Base-by-base conservation (phyloP, 257 asterid species). In the Solanum microdontum region DNA sequence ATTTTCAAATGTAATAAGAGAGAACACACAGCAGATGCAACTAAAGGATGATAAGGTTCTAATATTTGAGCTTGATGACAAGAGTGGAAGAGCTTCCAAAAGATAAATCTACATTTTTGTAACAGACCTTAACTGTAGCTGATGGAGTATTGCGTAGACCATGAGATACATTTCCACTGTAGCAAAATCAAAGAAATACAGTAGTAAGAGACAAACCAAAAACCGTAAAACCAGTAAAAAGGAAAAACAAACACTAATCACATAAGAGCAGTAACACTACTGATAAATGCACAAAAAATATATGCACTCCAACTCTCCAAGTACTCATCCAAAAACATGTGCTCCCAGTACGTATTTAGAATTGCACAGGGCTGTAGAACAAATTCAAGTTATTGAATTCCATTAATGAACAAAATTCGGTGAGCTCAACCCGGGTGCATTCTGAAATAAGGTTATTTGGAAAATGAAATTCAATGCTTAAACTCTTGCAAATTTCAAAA, bases 101-200 rank as follows among this genome's bases (percentile, higher is more conserved):
- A 39, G 60, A 24, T 39, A 39, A n/a, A 75, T 70, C 40, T 28
- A 68, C 21, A 48, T 12, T 58, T 77, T 60, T 40, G 85, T 69
- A 36, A 85, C 82, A 75, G 88, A 97, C 99, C 95, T 92, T 90
- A 55, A 97, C 89, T 89, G 97, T 95, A 88, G 98, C 98, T 64
- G 94, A 93, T 24, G 91, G 89, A 70, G 98, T 95, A 93, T 93
- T 95, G 37, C 99, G 94, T 75, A 95, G 98, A 88, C 98, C 98
- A 28, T 93, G 98, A 91, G 99, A 94, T 82, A 93, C 69, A 92
- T 94, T 91, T 60, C 98, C 99, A 92, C 98, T 97, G 91, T 66
- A 82, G 91, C 62, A 91, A 66, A 88, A 84, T 28, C 37, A 77
- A 74, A 87, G 37, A 77, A 77, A 90, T 45, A 82, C 37, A 48